These are phyloP conservation scores for Arthrinium puccinioides DNA, from an alignment of 2,329 filamentous ascomycete genomes.

Conservation along the genomic window DNA sequence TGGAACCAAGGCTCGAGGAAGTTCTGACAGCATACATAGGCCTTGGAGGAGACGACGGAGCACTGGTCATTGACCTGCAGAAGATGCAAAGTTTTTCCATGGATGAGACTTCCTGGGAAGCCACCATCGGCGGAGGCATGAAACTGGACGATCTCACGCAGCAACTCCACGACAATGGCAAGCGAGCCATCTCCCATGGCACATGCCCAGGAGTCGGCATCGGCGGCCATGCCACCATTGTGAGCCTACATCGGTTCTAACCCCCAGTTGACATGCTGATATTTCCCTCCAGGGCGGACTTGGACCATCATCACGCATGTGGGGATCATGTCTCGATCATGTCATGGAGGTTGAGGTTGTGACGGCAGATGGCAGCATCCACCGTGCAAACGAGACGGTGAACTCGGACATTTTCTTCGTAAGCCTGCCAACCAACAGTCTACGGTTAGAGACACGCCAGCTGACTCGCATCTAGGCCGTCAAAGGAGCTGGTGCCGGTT, in stretches of 20 bases:
- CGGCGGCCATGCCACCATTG: slow-evolving; percentile 51
- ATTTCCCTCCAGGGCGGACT: slow-evolving; percentile 39
- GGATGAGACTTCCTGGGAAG: slow-evolving; percentile 43
- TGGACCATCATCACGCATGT: slow-evolving; percentile 51
- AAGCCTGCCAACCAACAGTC: too few relatives aligned
- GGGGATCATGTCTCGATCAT: slow-evolving; percentile 49
- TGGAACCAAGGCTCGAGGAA: background rate
- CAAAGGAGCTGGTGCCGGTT: slow-evolving; percentile 48
- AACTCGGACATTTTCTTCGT: slow-evolving; percentile 50
- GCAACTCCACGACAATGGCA: slow-evolving; percentile 40
- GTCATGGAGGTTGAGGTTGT: slow-evolving; percentile 49
- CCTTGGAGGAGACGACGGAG: slow-evolving; percentile 42
- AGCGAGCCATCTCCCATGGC: slow-evolving; percentile 52
- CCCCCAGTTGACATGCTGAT: slow-evolving; percentile 7
- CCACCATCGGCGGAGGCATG: slow-evolving; percentile 47
- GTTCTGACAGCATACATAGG: slow-evolving; percentile 17
- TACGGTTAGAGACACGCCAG: too few relatives aligned
- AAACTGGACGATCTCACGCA: slow-evolving; percentile 44
- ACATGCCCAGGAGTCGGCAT: slow-evolving; percentile 53
- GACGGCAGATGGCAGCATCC: slow-evolving; percentile 45
- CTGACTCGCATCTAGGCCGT: slow-evolving; percentile 29
- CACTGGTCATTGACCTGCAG: slow-evolving; percentile 45
- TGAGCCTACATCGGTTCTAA: slow-evolving; percentile 13
- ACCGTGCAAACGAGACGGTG: slow-evolving; percentile 35
- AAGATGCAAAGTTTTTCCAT: slow-evolving; percentile 47